Base-by-base conservation (phyloP, 2,329 filamentous ascomycete species). In the Elsinoe fawcettii region DNA sequence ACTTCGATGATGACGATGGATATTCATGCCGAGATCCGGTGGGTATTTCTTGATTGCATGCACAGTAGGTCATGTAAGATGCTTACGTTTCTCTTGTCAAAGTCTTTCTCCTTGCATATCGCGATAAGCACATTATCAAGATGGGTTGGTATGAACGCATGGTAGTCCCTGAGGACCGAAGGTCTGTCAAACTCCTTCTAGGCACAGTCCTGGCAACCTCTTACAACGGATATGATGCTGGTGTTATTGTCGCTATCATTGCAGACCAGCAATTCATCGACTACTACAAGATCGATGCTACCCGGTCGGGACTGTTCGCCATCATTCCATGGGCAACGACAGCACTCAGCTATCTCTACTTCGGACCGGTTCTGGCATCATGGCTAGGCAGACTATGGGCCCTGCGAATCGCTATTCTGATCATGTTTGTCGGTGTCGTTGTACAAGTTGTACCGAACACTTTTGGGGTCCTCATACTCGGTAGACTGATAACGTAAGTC, bases 191-290 rank as follows among this genome's bases (percentile, higher is more conserved):
- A 20, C 41, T 71, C 49, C 62, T 71, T 9, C 70, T 71, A 64
- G 71, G 71, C 47, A 72, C 74, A 67, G 66, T 73, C 11, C 71
- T 73, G 49, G 62, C 66, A 5, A 72, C 69, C 6, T 73, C 70
- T 55, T 74, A 74, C 63, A 73, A 74, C 62, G 73, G 71, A 2
- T 74, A 74, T 53, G 73, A 74, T 67, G 70, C 70, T 34, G 69
- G 69, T 5, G 73, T 75, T 56, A 74, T 74, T 71, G 73, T 71
- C 1, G 71, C 74, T 51, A 75, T 75, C 56, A 58, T 75, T 54
- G 72, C 73, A 3, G 73, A 75, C 57, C 63, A 71, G 18, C 71
- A 74, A 54, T 75, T 75, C 58, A 72, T 64, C 12, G 57, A 66
- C 2, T 74, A 75, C 60, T 75, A 74, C 63, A 59, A 65, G 30